Base-by-base conservation (phyloP, 1,284 basidiomycete genomes). In the Lentinus polychrous region DNA sequence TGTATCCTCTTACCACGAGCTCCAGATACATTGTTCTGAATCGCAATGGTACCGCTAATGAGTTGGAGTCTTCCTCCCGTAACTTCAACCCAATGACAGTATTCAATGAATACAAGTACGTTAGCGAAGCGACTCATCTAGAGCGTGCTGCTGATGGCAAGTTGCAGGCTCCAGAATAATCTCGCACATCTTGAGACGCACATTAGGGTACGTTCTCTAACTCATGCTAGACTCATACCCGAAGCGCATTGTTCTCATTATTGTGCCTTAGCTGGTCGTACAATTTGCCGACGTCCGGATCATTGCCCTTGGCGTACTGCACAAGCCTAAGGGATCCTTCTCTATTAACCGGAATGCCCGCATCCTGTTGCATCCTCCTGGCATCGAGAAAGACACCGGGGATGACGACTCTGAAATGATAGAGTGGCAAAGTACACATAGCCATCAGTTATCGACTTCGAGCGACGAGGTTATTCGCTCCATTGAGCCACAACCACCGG, bases 51-150 rank as follows among this genome's bases (percentile, higher is more conserved):
- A 73, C 81, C 22, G 82, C 81, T 3, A 88, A 88, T 58, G 74
- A 82, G 57, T 71, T 84, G 11, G 79, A 86, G 53, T 70, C 68
- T 7, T 72, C 81, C 1, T 84, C 86, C 14, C 73, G 86, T 53
- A 74, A 64, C 50, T 89, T 80, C 60, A 80, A 78, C 56, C 83
- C 86, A 8, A 56, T 79, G n/a, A 60, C 66, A 0, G 69, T 86
- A 23, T 84, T 87, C 60, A 73, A 87, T 52, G 78, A 86, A 59
- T 73, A 86, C 66, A 90, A 88, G 86, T 89, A 53, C 52, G 73
- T 37, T 34, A 34, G 17, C 12, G 12, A n/a, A 45, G 5, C 20
- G 15, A 12, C 2, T 38, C 7, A n/a, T 36, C 20, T 40, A 20
- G 37, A 45, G 34, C 43, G 20, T 24, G 6, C 8, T 27, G 8